Conservation (phyloP, 2,329 filamentous ascomycete genomes). For the Metarhizium album region DNA sequence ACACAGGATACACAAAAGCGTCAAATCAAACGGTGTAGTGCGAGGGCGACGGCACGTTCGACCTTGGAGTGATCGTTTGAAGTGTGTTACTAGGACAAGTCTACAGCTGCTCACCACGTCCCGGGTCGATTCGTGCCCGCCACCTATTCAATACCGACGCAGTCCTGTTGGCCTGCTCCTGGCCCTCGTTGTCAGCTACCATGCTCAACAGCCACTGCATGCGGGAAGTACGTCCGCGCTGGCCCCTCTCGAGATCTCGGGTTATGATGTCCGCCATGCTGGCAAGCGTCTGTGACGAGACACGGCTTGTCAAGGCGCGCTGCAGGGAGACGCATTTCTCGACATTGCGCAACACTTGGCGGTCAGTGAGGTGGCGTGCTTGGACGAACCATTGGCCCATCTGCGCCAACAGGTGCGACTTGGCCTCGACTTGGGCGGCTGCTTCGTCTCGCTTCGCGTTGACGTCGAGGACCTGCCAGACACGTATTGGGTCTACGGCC, state of each 20-base stretch:
- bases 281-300: constrained; percentile 17
- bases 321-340: constrained; percentile 17
- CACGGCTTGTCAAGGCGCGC: constrained; percentile 11
- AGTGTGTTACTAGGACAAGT: not conserved
- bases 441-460: not conserved
- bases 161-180: constrained; percentile 10
- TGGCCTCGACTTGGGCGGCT: constrained; percentile 11
- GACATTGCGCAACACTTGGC: constrained; percentile 20
- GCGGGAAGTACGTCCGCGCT: constrained; percentile 20
- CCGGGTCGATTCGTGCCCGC: constrained; percentile 12
- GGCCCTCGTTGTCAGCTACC: constrained; percentile 12
- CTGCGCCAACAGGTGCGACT: constrained; percentile 18
- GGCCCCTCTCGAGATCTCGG: constrained; percentile 23
- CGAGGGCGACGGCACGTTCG: not conserved
- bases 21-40: not conserved
- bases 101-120: not conserved
- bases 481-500: constrained; percentile 10
- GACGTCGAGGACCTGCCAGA: constrained; percentile 20
- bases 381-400: constrained; percentile 21
- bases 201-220: constrained; percentile 20
- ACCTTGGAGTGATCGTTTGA: not conserved
- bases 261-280: constrained; percentile 18
- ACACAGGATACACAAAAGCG: not conserved
- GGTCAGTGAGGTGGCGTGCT: constrained; percentile 17
- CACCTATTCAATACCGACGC: constrained; percentile 13